Base-by-base conservation (phyloP, 148 eudicot genomes). In the Arctostaphylos glauca region DNA sequence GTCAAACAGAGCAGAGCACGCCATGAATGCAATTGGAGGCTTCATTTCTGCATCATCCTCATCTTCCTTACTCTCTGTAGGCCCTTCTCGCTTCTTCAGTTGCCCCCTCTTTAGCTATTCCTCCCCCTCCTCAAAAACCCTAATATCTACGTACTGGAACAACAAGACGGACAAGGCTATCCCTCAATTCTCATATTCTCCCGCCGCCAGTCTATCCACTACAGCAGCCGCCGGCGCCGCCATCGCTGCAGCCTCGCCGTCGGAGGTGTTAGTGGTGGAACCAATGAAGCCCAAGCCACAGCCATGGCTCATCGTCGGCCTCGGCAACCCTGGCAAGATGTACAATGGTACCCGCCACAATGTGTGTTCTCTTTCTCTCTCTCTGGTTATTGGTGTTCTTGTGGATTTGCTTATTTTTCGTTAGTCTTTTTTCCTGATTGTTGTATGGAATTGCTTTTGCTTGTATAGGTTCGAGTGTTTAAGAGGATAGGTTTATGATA, bases 301-400 rank as follows among this genome's bases (percentile, higher is more conserved):
- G 76, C 87, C 87, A 13, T 86, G 87, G 87, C 85, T 86, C 21
- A 73, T 86, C 55, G 83, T 86, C 67, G 87, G 87, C 56, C 87
- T 86, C 7, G 87, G 87, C 49, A 86, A 86, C 62, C 87, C 85
- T 13, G 87, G 87, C 41, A 82, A 79, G 72, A 18, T 62, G 44
- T 86, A 48, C 82, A 43, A 43, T 15, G 85, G 85, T 53, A 86
- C 87, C 79, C 87, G 87, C 58, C 87, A 86, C 58, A 86, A 86
- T 44, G 87, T 85, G 19, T 14, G 86, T 81, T 64, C 8, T 38
- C 53, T 43, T 43, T 47, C 74, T 52, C 5, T 77, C 50, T 56
- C 38, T 81, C 54, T 49, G 38, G 38, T 31, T 31, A 31, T 31
- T 1, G 38, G 6, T 4, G 2, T 58, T 5, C 10, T 47, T 2